Base-by-base conservation (phyloP, 2,329 filamentous ascomycete genomes). In the Colletotrichum sp. region DNA sequence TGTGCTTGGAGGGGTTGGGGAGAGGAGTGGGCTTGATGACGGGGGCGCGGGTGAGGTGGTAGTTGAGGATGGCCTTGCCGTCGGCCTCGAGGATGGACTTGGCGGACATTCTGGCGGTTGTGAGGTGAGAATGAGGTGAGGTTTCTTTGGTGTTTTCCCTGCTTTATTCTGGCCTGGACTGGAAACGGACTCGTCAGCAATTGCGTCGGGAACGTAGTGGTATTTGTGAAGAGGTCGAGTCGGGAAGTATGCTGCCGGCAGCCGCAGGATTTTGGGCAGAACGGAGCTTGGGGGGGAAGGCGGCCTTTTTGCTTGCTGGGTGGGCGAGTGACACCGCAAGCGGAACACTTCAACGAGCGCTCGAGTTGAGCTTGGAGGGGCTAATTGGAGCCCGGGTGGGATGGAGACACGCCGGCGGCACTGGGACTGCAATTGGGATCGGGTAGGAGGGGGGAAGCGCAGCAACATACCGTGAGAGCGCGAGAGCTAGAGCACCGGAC, bases 1-100 rank as follows among this genome's bases (percentile, higher is more conserved):
- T 99, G 93, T 99, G 97, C 86, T 92, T 97, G 79, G 94, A 87
- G 79, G 95, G 91, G 80, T 91, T 86, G 81, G 96, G 95, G 74
- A 99, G 95, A 88, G 97, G 96, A 84, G 96, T 96, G 81, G 96
- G 95, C 94, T 98, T 99, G 93, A 99, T 98, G 87, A 98, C 94
- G 80, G 96, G 94, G 81, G 97, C 95, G 86, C 97, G 95, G 83
- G 97, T 99, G 89, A 99, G 96, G 92, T 99, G 97, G 92, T 99
- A 99, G 95, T 98, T 99, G 92, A 99, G 92, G 91, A 99, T 99
- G 92, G 97, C 97, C 95, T 99, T 99, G 93, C 97, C 97, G 90
- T 99, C 97, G 91, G 96, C 96, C 92, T 99, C 97, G 91, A 95
- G 89, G 86, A 99, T 99, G 81, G 96, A 95, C 90, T 99, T 99